These are phyloP conservation scores for Metschnikowia cubensis DNA, from an alignment of 805 yeast genomes.

Conservation along the genomic window DNA sequence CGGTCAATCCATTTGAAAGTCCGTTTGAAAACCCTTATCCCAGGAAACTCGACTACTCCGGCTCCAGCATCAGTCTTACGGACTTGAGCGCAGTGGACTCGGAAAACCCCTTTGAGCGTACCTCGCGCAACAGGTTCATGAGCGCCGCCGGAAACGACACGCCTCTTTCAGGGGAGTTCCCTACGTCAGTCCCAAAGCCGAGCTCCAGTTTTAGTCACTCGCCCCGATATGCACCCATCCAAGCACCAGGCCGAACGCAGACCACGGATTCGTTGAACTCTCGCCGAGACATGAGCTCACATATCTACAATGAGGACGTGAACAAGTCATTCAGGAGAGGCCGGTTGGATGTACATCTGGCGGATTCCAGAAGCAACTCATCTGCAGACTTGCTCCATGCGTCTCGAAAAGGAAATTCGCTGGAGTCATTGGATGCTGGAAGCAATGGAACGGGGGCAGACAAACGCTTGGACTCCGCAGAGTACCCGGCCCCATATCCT, in stretches of 20 bases:
- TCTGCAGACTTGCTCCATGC: background rate
- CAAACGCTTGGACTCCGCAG: background rate
- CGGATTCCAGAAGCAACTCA: background rate
- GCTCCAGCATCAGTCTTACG: constrained; percentile 1
- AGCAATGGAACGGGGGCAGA: background rate
- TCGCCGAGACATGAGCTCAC: constrained; percentile 3
- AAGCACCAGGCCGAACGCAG: background rate
- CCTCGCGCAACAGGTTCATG: background rate
- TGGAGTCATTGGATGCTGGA: background rate
- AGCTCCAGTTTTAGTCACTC: background rate
- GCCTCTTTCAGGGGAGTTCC: background rate
- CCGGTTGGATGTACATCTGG: constrained; percentile 1
- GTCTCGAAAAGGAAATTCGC: background rate
- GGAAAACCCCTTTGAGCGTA: constrained; percentile 10
- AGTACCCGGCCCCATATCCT: constrained; percentile 13
- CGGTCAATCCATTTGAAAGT: background rate
- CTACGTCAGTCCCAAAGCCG: background rate
- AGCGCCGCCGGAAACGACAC: background rate
- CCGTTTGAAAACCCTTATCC: background rate
- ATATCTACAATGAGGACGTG: background rate
- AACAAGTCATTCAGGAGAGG: background rate
- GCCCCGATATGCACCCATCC: background rate
- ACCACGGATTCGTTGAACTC: constrained; percentile 1
- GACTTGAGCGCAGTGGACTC: constrained; percentile 3
- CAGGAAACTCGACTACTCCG: background rate